Percentiles rank a stretch among this genome's conserved stretches.
Conservation (phyloP, 192 early-diverging fungal species). For the Entrophospora sp. region DNA sequence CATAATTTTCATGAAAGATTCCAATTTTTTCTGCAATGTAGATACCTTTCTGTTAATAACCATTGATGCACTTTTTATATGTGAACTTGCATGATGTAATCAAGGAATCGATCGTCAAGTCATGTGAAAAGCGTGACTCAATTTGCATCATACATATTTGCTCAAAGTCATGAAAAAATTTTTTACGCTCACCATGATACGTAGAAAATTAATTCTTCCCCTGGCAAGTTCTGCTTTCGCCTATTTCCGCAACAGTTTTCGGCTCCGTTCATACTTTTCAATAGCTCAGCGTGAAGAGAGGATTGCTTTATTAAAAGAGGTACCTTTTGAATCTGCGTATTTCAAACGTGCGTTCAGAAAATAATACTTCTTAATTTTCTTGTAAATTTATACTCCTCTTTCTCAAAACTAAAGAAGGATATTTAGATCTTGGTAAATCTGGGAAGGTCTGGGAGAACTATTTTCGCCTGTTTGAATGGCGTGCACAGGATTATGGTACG, state of each 20-base stretch:
- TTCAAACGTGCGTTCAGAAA: background rate
- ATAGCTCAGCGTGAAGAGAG: constrained; percentile 1
- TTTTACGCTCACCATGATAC: too few species aligned
- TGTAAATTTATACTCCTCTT: background rate
- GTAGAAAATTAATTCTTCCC: too few species aligned
- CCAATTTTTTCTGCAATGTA: too few species aligned
- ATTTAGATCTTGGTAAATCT: background rate
- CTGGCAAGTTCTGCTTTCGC: too few species aligned
- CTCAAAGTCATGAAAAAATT: too few species aligned
- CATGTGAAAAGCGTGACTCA: too few species aligned
- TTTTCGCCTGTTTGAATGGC: background rate
- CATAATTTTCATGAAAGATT: too few species aligned
- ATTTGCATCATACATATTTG: too few species aligned
- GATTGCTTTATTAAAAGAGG: background rate
- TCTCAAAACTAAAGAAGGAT: background rate
- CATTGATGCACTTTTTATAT: too few species aligned
- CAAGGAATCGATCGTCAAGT: too few species aligned
- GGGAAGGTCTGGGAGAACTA: constrained; percentile 7
- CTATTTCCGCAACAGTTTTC: background rate
- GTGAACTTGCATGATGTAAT: too few species aligned
- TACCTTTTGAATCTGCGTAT: background rate
- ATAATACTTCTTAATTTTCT: constrained; percentile 4
- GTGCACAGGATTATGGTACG: constrained; percentile 1
- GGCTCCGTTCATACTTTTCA: background rate
- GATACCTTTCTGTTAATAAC: too few species aligned